Evolutionary conservation across 2,329 filamentous ascomycete species (phyloP), one percentile per base, ranked within the genome.

Genomic region (Epichloe scottii): DNA sequence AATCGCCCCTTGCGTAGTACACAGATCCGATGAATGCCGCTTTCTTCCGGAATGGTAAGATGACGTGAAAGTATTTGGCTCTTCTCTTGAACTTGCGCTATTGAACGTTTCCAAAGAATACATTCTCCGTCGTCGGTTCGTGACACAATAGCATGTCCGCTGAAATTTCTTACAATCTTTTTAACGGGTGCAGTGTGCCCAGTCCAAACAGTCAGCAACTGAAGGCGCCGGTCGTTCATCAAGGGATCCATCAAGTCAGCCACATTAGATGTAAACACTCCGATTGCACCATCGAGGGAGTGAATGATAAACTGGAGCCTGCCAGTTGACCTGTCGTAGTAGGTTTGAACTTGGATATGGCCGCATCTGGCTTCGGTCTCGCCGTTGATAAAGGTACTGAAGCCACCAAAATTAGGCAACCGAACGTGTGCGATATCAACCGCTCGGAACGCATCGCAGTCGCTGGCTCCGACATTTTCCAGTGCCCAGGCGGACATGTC

Each of bases 401-500:
- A 56, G 43, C 74, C 72, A 38, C 74, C 70, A 38, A 82, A 70
- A 50, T 76, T 69, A 17, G 68, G 62, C 1, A 76, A 76, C 60
- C 87, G 80, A 26, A 90, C 78, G 60, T 94, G 87, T 1, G 88
- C 82, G 58, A 96, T 83, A 61, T 89, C 93, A 71, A 93, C 94
- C n/a, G 91, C 79, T 55, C 83, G 81, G 30, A 81, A 75, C 4
- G 77, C 74, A 53, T 79, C 79, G 57, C 79, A 80, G 34, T 75
- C 72, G 61, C 84, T 88, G 59, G 79, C 82, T 37, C 85, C 84
- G 19, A 95, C 78, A 61, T 91, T 90, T 64, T 97, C 90, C 51
- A 98, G 70, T 0, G 89, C 91, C 87, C 91, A 96, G 0, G 88
- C 89, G 40, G 87, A 89, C 85, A 97, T 88, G 57, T 84, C 82